Base-by-base conservation (phyloP, 305 asterid genomes). In the Plantago lanceolata region DNA sequence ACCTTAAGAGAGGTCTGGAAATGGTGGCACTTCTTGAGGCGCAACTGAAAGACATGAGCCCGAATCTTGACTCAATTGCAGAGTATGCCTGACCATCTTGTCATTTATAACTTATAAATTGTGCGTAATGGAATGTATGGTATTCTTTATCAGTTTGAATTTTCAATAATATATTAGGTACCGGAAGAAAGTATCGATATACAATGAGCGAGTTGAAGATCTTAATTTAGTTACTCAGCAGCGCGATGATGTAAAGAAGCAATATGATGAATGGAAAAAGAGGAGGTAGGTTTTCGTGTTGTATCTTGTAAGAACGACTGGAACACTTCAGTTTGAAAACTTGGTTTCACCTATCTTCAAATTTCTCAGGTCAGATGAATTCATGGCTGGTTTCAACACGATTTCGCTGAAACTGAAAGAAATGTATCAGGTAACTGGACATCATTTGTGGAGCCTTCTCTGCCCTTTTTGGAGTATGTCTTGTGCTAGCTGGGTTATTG, bases 361-460 rank as follows among this genome's bases (percentile, higher is more conserved):
- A 13, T 53, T 66, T 73, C 43, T 78, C 90, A 91, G 96, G 89
- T 76, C 86, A 62, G 96, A 89, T 60, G 98, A 92, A 77, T 92
- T 92, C 76, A 84, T 92, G 96, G 93, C 85, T 17, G 99, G 99
- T 61, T 93, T 93, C 57, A 93, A 87, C 81, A 82, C 89, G 58
- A 89, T 93, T 44, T 93, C 99, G 8, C 74, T 93, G 85, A 93
- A 93, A 76, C 80, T 93, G 71, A 93, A 93, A 79, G 97, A 89
- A 72, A 93, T 93, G 99, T 93, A 89, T 82, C 99, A 93, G 99
- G 99, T 93, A 24, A 13, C 4, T 48, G 14, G 48, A 40, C 63
- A 51, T 17, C n/a, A 28, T 37, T 59, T 35, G 11, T 35, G 43
- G 43, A 35, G 11, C 13, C 8, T 35, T 35, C 8, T 50, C 28